Evolutionary conservation across 192 early-diverging fungal genomes (phyloP).

Genomic region (Mortierella alpina): DNA sequence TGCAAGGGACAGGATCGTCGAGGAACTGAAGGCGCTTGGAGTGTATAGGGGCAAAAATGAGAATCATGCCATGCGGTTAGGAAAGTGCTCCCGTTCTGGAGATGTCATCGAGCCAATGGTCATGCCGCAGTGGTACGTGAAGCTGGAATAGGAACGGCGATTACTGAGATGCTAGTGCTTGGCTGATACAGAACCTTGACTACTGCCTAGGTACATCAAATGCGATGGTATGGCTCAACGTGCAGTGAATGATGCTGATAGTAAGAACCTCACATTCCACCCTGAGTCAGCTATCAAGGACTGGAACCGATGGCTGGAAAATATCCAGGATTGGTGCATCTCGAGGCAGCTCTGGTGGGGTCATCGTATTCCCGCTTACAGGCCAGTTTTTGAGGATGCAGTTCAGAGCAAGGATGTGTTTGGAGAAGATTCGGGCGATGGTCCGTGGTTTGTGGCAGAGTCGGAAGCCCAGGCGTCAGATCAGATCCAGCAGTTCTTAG

Average conservation of each 20-base stretch:
- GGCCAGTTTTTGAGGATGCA: constrained; percentile 64
- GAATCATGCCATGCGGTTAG: constrained; percentile 82
- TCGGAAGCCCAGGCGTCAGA: constrained; percentile 65
- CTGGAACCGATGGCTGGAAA: constrained; percentile 90
- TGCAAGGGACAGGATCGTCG: constrained; percentile 76
- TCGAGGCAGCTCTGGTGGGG: constrained; percentile 99
- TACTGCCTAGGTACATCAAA: constrained; percentile 74
- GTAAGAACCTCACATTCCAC: constrained; percentile 72
- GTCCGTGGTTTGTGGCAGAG: constrained; percentile 76
- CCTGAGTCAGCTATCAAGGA: constrained; percentile 82
- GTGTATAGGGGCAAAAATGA: constrained; percentile 82
- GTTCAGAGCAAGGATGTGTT: not conserved
- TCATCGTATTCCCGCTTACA: constrained; percentile 93
- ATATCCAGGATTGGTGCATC: constrained; percentile 97
- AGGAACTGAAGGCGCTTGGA: constrained; percentile 69
- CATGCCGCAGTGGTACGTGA: constrained; percentile 90
- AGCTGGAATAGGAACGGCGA: not conserved
- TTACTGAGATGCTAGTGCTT: not conserved
- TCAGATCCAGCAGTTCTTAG: constrained; percentile 65
- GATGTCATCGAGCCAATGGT: constrained; percentile 96
- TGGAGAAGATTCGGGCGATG: constrained; percentile 47
- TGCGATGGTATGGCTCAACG: constrained; percentile 78
- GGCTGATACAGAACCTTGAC: not conserved
- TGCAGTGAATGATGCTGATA: constrained; percentile 74
- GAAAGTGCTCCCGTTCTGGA: constrained; percentile 80